These are phyloP conservation scores for Cordyceps javanica DNA, from an alignment of 2,329 filamentous ascomycete species.

Conservation along the genomic window DNA sequence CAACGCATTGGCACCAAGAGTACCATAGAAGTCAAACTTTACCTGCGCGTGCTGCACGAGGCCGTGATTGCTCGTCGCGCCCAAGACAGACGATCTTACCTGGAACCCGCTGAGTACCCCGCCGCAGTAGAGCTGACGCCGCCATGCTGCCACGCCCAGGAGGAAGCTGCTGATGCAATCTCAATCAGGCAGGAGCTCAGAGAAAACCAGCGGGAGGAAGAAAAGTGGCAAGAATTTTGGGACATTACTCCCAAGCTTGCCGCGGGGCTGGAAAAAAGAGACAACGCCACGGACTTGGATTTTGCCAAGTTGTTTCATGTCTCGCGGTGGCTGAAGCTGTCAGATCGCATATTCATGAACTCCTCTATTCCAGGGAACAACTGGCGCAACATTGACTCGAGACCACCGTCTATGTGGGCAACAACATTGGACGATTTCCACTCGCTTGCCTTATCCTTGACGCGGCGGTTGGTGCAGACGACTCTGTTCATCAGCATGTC, in stretches of 20 bases:
- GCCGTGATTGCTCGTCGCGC: slow-evolving; percentile 35
- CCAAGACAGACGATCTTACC: slow-evolving; percentile 23
- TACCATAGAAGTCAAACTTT: slow-evolving; percentile 65
- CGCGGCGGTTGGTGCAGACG: slow-evolving; percentile 63
- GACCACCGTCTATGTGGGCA: slow-evolving; percentile 63
- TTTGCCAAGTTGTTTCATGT: slow-evolving; percentile 54
- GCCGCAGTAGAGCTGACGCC: slow-evolving; percentile 67
- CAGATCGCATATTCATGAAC: slow-evolving; percentile 71
- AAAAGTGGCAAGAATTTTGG: slow-evolving; percentile 60
- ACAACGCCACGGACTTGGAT: slow-evolving; percentile 29
- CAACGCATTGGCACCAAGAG: slow-evolving; percentile 63
- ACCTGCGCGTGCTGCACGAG: slow-evolving; percentile 56
- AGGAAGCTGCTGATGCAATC: slow-evolving; percentile 61
- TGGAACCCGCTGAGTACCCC: slow-evolving; percentile 53
- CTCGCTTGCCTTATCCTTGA: slow-evolving; percentile 59
- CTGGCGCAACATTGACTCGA: slow-evolving; percentile 57
- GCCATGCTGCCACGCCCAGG: slow-evolving; percentile 59
- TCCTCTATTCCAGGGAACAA: slow-evolving; percentile 53
- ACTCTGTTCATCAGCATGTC: slow-evolving; percentile 65
- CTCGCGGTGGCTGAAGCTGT: slow-evolving; percentile 56
- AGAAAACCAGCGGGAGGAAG: slow-evolving; percentile 54
- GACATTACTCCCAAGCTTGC: slow-evolving; percentile 46
- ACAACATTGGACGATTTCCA: slow-evolving; percentile 75
- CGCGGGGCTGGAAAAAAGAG: slow-evolving; percentile 21
- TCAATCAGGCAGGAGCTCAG: slow-evolving; percentile 56